phyloP scores from a whole-genome alignment of 805 yeast genomes.

The Saccharomyces jurei region DNA sequence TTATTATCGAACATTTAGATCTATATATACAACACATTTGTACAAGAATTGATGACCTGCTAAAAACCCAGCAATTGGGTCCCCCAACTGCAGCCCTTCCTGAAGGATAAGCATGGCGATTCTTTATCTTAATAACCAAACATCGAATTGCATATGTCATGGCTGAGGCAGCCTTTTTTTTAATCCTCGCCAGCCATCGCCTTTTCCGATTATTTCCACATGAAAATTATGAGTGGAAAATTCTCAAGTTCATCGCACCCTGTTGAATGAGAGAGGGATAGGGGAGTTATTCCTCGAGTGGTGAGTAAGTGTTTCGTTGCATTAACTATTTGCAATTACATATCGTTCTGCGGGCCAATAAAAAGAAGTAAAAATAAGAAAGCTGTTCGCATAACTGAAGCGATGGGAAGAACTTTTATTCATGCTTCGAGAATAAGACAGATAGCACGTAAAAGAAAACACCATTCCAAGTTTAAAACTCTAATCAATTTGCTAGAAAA shows the following conservation, averaged over 20 bases:
- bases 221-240: background rate
- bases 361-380: background rate
- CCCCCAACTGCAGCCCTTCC: background rate
- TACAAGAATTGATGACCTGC: background rate
- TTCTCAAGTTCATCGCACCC: background rate
- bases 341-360: background rate
- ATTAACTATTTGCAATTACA: background rate
- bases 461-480: slow-evolving; percentile 5
- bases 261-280: background rate
- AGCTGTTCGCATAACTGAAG: background rate
- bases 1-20: background rate
- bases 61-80: background rate
- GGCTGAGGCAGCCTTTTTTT: background rate
- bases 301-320: background rate
- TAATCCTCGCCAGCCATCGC: background rate
- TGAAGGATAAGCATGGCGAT: background rate
- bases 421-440: background rate
- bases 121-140: background rate
- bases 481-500: slow-evolving; percentile 7
- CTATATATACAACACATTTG: background rate
- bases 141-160: background rate
- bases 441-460: background rate
- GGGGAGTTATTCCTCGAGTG: background rate
- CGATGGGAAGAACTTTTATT: background rate
- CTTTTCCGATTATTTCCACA: background rate